Evolutionary conservation across 2,329 filamentous ascomycete genomes (phyloP).

Genomic region (Pseudogymnoascus sp.): DNA sequence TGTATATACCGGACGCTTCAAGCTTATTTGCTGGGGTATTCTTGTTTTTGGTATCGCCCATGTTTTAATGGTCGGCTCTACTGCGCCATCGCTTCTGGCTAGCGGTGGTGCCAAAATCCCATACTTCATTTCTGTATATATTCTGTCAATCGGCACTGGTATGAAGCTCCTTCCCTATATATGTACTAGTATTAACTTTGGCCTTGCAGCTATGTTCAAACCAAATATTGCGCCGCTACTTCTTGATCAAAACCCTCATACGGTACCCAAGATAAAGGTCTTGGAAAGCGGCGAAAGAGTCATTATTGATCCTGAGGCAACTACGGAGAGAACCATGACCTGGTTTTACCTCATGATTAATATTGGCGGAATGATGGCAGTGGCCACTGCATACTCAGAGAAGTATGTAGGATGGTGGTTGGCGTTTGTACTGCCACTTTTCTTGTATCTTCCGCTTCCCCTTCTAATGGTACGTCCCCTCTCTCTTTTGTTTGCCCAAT

Average conservation of each 20-base stretch:
- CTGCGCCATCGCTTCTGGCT: conserved; percentile 26
- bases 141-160: conserved; percentile 29
- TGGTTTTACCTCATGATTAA: conserved; percentile 65
- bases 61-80: conserved; percentile 25
- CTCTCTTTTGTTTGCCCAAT: conserved; percentile 12
- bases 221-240: conserved; percentile 58
- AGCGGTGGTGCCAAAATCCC: conserved; percentile 29
- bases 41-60: conserved; percentile 53
- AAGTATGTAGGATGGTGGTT: conserved; percentile 54
- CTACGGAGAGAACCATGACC: conserved; percentile 52
- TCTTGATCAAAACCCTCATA: conserved; percentile 45
- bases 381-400: conserved; percentile 34
- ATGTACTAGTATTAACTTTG: conserved; percentile 8
- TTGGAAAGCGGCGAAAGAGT: conserved; percentile 49
- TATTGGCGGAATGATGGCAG: conserved; percentile 46
- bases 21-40: conserved; percentile 44
- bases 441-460: conserved; percentile 55
- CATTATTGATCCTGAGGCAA: conserved; percentile 51
- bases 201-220: conserved; percentile 55
- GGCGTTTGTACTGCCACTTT: conserved; percentile 58
- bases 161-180: conserved; percentile 10
- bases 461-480: conserved; percentile 34
- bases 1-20: conserved; percentile 53
- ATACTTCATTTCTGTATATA: conserved; percentile 29
- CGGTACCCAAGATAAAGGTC: conserved; percentile 35